Base-by-base conservation (phyloP, 1,284 basidiomycete species). In the Takashimella koratensis region DNA sequence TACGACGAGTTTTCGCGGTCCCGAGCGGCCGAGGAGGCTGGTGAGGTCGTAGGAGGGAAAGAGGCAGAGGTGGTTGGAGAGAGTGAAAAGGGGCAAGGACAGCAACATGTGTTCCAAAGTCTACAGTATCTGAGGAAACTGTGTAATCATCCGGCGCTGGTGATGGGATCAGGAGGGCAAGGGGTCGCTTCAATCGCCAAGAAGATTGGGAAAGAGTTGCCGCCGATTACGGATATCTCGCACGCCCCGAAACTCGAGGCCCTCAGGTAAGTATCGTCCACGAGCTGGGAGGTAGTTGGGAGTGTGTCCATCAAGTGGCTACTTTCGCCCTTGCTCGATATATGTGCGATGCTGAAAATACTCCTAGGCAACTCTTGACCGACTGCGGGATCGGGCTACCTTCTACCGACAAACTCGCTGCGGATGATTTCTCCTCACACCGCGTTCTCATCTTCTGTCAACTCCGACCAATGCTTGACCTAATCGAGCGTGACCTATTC, bases 391-490 rank as follows among this genome's bases (percentile, higher is more conserved):
- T 99, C 56, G 96, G 94, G 12, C 52, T 58, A 36, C 54, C 63
- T 0, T 69, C 76, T 3, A 72, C 80, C 10, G 77, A 83, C 61
- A 77, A 50, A 62, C 75, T 51, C 54, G 25, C 50, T 58, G 63
- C 70, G 13, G 70, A 74, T 27, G 67, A 77, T 39, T 88, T 94
- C 66, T 90, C 92, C 16, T 42, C 43, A 5, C 96, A 99, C 72
- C 90, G 96, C 30, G 94, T 97, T 45, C 83, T 99, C 61, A 95
- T 99, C 71, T 99, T 99, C 78, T 98, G 95, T 71, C 96, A 99
- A 77, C 90, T 97, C 83, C 96, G 96, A 72, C 90, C 93, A 70
- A 99, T 98, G 96, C 82, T 99, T 43, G 91, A 99, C 74, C 88
- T 98, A 69, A 96, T 99, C 68, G 94, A 98, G 77, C 85, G 81